A percentile compares a stretch with the other conserved stretches of the same genome.
Conservation (phyloP, 371 early-diverging fungal species). For the Mortierella sp. region DNA sequence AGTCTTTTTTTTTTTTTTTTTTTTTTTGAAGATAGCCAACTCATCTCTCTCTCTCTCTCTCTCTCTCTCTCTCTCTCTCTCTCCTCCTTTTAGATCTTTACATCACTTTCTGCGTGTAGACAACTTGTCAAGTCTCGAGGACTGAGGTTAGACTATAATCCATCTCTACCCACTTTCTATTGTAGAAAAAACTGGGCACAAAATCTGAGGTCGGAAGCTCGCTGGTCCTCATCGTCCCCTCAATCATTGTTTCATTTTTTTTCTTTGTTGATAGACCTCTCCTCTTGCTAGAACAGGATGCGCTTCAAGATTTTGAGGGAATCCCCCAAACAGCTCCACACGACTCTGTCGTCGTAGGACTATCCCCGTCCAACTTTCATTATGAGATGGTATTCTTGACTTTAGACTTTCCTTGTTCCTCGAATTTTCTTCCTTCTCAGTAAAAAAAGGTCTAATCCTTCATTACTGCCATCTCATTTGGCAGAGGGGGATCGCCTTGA, state of each 20-base stretch:
- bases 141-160: constrained; percentile 50
- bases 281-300: constrained; percentile 77
- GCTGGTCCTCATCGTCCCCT: too few species aligned
- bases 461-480: too few species aligned
- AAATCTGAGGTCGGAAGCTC: background rate
- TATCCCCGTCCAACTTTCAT: constrained; percentile 79
- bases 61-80: background rate
- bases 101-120: constrained; percentile 81
- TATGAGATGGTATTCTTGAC: constrained; percentile 66
- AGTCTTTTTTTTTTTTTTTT: background rate
- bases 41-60: background rate
- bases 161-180: background rate
- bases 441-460: too few species aligned
- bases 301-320: constrained; percentile 76
- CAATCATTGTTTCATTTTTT: too few species aligned
- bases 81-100: constrained; percentile 81
- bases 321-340: constrained; percentile 66
- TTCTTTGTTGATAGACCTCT: constrained; percentile 81
- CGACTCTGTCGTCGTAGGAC: constrained; percentile 83
- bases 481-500: too few species aligned
- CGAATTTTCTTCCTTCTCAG: background rate
- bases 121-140: constrained; percentile 61
- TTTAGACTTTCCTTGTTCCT: background rate
- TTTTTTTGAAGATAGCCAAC: background rate
- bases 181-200: too few species aligned